A percentile compares a stretch with the other conserved stretches of the same genome.
phyloP scores from a whole-genome alignment of 257 asterid species.

The Nicotiana benthamiana region DNA sequence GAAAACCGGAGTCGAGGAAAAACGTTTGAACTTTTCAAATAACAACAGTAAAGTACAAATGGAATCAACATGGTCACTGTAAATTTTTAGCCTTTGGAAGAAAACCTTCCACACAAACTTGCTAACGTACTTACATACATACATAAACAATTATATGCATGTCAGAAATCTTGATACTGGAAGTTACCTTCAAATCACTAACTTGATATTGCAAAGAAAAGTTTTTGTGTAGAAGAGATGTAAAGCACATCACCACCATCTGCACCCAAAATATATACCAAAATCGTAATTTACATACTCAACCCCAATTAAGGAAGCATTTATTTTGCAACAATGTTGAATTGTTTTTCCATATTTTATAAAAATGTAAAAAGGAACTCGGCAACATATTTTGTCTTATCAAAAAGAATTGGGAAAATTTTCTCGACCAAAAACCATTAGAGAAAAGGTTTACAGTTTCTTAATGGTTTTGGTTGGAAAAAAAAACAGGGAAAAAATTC shows the following conservation, averaged over 20 bases:
- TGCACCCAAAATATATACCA: slow-evolving; percentile 31
- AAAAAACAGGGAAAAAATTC: neutral
- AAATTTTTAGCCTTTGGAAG: neutral
- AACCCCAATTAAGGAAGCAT: neutral
- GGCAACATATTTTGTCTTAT: neutral
- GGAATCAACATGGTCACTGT: neutral
- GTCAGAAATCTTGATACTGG: neutral
- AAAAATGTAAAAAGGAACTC: neutral
- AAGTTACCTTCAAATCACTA: slow-evolving; percentile 49
- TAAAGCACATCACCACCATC: slow-evolving; percentile 36
- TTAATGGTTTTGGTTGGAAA: neutral
- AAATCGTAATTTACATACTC: neutral
- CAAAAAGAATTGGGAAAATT: neutral
- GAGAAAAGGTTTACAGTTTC: neutral
- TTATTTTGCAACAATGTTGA: neutral
- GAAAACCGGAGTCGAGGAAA: neutral
- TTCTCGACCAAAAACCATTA: neutral
- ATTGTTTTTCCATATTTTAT: neutral
- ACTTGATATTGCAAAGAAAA: slow-evolving; percentile 42
- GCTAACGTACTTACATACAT: neutral
- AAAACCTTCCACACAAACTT: neutral
- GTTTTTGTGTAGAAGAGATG: slow-evolving; percentile 46
- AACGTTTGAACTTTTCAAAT: neutral
- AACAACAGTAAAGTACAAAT: neutral
- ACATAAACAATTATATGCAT: neutral